Base-by-base conservation (phyloP, 1,284 basidiomycete species). In the Moniliophthora roreri region DNA sequence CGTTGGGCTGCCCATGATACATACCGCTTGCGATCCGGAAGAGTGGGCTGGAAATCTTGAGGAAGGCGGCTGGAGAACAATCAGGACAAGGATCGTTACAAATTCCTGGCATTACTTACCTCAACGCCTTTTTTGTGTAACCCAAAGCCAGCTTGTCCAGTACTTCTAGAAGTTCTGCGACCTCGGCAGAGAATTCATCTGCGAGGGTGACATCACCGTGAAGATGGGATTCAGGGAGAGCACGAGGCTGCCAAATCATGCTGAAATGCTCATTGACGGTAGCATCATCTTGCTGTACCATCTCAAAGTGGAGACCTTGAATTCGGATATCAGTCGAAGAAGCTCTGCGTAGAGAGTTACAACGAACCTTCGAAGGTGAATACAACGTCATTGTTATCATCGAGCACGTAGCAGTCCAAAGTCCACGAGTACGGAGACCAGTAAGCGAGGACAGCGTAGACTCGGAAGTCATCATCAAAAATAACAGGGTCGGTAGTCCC, bases 391-490 rank as follows among this genome's bases (percentile, higher is more conserved):
- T 42, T 38, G 21, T 54, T 35, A 13, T 54, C 54, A 36, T 51
- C 52, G 28, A 62, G 26, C 16, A 60, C 41, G 47, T 57, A 57
- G 13, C 46, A 40, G 38, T 59, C 46, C 13, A 59, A 35, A 10
- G 28, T 50, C 50, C 58, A 55, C 23, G 42, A 39, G 15, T 40
- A 41, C n/a, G 58, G 52, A 16, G 59, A 39, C 52, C 59, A 61
- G 24, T 59, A 49, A 10, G 16, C 15, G 23, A 60, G 16, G 15
- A 50, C 52, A 35, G 53, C 44, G 42, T 60, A 62, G 11, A 45
- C 50, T 9, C 35, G 28, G 36, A 59, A 60, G 24, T 62, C 59
- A 10, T 59, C 59, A n/a, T 57, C 53, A 11, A 60, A 51, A 16
- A 55, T 38, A 5, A 62, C 52, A 3, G 59, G 59, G 9, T 42